Evolutionary conservation across 2,329 filamentous ascomycete species (phyloP), one percentile per base, ranked within the genome.

Genomic region (Aspergillus nomiae): DNA sequence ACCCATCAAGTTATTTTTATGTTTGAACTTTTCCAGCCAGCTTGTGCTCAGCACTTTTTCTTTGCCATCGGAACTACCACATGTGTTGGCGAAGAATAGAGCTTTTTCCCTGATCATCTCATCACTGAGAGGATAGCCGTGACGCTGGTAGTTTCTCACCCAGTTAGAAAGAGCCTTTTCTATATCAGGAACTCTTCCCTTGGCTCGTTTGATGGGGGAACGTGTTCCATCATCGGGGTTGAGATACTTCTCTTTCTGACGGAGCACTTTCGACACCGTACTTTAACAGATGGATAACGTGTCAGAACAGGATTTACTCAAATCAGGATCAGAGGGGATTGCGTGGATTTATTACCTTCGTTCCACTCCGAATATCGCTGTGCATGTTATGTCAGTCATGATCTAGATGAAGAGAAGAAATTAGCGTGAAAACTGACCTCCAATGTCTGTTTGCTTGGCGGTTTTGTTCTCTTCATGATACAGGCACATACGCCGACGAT

Each of bases 221-320:
- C 86, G 87, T 75, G 84, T 92, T 69, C 89, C 90, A 77, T 92
- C 93, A 73, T 92, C 92, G 59, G 88, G 88, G 73, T 90, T 91
- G 19, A 98, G 85, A 78, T 96, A 98, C 77, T 96, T 95, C 67
- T 99, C 95, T 81, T 94, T 96, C 73, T 97, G 90, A 59, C 94
- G 89, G 67, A 99, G 80, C 60, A 98, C 95, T 77, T 99, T 99
- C 60, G 95, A 99, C n/a, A 99, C 95, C 56, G 95, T 99, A 81
- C 95, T 99, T 77, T 61, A 72, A 57, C 55, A 51, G 34, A 58
- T 62, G 46, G 56, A 50, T 41, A 43, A 51, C n/a, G 53, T 43
- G 64, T 69, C 61, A 69, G 67, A 67, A 53, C 41, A n/a, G 41
- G 12, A 24, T 36, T 26, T 28, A 36, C 41, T 26, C 65, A 69